Conservation (phyloP, 2,329 filamentous ascomycete genomes). For the Ceratocystis harringtonii region DNA sequence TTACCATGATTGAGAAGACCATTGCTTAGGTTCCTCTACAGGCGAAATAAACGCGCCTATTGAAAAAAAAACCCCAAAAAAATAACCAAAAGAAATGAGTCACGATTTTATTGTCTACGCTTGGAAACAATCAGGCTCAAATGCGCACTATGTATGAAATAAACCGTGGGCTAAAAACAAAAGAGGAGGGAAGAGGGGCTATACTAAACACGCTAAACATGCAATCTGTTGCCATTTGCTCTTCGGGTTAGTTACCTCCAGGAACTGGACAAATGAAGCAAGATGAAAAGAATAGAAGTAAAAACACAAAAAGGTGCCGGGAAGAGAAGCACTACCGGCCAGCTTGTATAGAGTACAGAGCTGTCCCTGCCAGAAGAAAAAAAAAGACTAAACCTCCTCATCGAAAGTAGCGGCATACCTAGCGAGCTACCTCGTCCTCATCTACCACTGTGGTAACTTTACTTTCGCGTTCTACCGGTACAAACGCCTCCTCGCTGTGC, state of each 20-base stretch:
- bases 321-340: neutral
- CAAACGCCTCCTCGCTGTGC: constrained; percentile 21
- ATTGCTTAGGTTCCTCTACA: constrained; percentile 24
- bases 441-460: constrained; percentile 35
- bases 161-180: neutral
- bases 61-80: neutral
- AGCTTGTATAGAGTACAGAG: neutral
- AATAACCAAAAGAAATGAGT: constrained; percentile 6
- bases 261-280: neutral
- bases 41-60: neutral
- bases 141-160: neutral
- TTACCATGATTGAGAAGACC: constrained; percentile 57
- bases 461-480: constrained; percentile 23
- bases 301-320: neutral
- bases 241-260: neutral
- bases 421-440: constrained; percentile 18
- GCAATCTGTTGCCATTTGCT: neutral
- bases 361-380: neutral
- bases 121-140: neutral
- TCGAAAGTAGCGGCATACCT: constrained; percentile 6
- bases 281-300: neutral
- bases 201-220: constrained; percentile 3
- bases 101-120: neutral
- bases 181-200: neutral
- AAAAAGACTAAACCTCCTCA: neutral